Conservation (phyloP, 179 eudicot genomes). For the Gypsophila paniculata region DNA sequence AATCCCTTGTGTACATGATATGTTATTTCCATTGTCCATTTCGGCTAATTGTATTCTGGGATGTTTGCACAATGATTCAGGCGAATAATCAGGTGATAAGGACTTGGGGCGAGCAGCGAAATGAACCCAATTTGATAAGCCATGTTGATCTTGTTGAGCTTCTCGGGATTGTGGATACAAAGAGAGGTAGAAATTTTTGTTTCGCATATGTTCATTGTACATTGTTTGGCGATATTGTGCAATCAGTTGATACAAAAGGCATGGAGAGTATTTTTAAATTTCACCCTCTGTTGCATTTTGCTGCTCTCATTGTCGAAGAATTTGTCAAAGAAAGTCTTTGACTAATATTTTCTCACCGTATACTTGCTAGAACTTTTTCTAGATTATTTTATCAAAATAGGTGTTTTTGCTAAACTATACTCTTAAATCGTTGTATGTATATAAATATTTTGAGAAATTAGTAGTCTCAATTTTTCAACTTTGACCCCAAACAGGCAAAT, state of each 20-base stretch:
- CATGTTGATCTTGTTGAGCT: slow-evolving; percentile 93
- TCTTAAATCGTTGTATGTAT: neutral
- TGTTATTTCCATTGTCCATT: neutral
- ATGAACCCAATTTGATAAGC: slow-evolving; percentile 59
- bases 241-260: neutral
- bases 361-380: no score
- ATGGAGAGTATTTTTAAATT: neutral
- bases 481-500: neutral
- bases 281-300: neutral
- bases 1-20: neutral
- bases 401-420: neutral
- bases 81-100: slow-evolving; percentile 62
- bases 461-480: neutral
- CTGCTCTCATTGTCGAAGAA: neutral
- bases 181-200: slow-evolving; percentile 46
- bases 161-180: slow-evolving; percentile 76
- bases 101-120: slow-evolving; percentile 64
- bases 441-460: neutral
- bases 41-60: neutral
- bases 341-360: no score
- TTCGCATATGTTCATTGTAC: neutral
- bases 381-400: no score
- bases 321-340: no score
- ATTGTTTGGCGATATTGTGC: neutral
- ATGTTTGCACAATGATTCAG: slow-evolving; percentile 32